Percentiles rank a stretch among this genome's conserved stretches.
These are phyloP conservation scores for Skeletonema grethae DNA, from an alignment of 108 stramenopile species.

Conservation along the genomic window DNA sequence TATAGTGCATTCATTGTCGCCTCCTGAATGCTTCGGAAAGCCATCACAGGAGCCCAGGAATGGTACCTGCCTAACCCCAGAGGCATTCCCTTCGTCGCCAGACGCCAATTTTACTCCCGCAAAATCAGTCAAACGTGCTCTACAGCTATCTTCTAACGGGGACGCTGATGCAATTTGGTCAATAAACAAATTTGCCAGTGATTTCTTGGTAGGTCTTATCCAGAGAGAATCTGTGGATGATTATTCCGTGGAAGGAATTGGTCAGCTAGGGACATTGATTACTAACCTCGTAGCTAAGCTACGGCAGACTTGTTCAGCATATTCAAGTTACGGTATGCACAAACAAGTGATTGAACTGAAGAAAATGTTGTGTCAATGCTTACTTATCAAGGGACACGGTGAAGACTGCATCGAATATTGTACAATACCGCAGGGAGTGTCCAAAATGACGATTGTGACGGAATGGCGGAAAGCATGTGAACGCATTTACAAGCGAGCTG, in stretches of 20 bases:
- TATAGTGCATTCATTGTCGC: slow-evolving; percentile 74
- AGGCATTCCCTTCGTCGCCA: slow-evolving; percentile 30
- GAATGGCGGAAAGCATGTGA: slow-evolving; percentile 85
- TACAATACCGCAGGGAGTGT: slow-evolving; percentile 13
- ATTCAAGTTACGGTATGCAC: neutral
- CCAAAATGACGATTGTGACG: slow-evolving; percentile 24
- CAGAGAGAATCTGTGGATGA: slow-evolving; percentile 12
- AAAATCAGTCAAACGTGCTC: slow-evolving; percentile 2
- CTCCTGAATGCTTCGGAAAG: slow-evolving; percentile 70
- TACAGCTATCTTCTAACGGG: neutral
- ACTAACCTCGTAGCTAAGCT: slow-evolving; percentile 34
- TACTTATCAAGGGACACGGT: slow-evolving; percentile 58
- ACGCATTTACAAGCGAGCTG: slow-evolving; percentile 72
- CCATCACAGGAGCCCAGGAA: neutral
- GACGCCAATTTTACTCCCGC: slow-evolving; percentile 28
- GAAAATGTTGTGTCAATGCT: slow-evolving; percentile 38
- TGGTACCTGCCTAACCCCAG: slow-evolving; percentile 9
- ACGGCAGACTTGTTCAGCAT: slow-evolving; percentile 14
- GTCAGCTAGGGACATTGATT: slow-evolving; percentile 20
- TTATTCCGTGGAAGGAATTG: slow-evolving; percentile 15
- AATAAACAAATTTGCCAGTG: slow-evolving; percentile 37
- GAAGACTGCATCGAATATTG: slow-evolving; percentile 52
- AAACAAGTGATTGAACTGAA: slow-evolving; percentile 24
- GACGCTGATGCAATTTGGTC: slow-evolving; percentile 41
- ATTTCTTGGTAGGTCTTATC: slow-evolving; percentile 29